These are phyloP conservation scores for Penicillium sp. DNA, from an alignment of 2,329 filamentous ascomycete species.

Conservation along the genomic window DNA sequence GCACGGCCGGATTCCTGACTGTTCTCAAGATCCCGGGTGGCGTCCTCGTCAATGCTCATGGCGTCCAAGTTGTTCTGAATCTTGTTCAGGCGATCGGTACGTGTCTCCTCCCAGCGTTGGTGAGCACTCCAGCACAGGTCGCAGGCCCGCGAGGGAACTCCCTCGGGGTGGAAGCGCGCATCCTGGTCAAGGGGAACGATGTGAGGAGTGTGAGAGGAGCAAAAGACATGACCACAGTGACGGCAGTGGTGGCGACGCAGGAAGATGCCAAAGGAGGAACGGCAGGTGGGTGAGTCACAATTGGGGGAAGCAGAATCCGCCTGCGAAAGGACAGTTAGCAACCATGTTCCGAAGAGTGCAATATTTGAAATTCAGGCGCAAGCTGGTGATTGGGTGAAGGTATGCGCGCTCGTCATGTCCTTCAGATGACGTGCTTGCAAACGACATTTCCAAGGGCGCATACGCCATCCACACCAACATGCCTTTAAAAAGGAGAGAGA, in stretches of 20 bases:
- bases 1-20: conserved; percentile 24
- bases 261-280: conserved; percentile 61
- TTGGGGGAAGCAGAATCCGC: conserved; percentile 58
- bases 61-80: conserved; percentile 42
- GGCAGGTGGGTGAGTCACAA: conserved; percentile 61
- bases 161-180: conserved; percentile 63
- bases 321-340: conserved; percentile 38
- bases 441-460: conserved; percentile 20
- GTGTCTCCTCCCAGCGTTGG: conserved; percentile 55
- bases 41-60: conserved; percentile 22
- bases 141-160: conserved; percentile 57
- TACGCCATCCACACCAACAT: conserved; percentile 19
- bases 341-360: background rate
- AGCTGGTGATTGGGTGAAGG: background rate
- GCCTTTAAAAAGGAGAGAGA: conserved; percentile 6
- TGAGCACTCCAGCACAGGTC: conserved; percentile 62
- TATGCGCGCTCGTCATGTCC: conserved; percentile 26
- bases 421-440: conserved; percentile 20
- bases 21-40: conserved; percentile 21
- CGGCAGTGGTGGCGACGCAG: conserved; percentile 67
- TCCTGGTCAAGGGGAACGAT: conserved; percentile 63
- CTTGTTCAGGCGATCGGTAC: conserved; percentile 54
- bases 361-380: background rate
- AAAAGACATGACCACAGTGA: conserved; percentile 67
- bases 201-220: conserved; percentile 58